Conservation (phyloP, 208 protist genomes). For the Angomonas desouzai region DNA sequence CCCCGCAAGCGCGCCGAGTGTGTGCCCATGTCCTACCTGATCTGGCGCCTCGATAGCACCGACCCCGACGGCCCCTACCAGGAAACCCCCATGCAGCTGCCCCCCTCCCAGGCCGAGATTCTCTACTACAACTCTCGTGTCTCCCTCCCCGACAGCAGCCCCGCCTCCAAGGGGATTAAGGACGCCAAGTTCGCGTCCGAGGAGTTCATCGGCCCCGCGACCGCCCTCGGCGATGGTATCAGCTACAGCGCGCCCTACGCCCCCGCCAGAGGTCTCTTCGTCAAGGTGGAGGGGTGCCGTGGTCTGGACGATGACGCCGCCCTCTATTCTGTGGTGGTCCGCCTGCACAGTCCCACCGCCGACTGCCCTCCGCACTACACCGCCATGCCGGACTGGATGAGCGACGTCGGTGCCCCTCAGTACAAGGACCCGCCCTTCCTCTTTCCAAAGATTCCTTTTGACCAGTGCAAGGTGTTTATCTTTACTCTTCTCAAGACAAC, state of each 20-base stretch:
- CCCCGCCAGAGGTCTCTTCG: constrained; percentile 47
- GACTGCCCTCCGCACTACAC: constrained; percentile 26
- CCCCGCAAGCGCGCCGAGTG: constrained; percentile 36
- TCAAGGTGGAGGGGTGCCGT: constrained; percentile 46
- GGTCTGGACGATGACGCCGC: constrained; percentile 42
- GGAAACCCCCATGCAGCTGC: constrained; percentile 46
- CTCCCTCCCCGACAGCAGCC: constrained; percentile 11
- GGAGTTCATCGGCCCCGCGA: constrained; percentile 28
- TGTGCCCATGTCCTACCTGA: constrained; percentile 44
- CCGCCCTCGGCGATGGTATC: constrained; percentile 29
- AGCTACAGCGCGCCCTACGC: constrained; percentile 43
- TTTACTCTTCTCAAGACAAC: constrained; percentile 60
- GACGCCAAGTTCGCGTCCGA: constrained; percentile 21
- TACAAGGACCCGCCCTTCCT: constrained; percentile 58
- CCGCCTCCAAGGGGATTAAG: constrained; percentile 13
- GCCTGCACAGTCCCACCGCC: constrained; percentile 22
- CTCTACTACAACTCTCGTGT: constrained; percentile 25
- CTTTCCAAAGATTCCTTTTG: constrained; percentile 24
- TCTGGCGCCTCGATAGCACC: constrained; percentile 45
- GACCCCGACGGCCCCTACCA: constrained; percentile 34
- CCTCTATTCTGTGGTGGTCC: constrained; percentile 38
- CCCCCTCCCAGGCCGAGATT: constrained; percentile 46
- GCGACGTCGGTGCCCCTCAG: constrained; percentile 44
- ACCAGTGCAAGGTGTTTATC: constrained; percentile 26
- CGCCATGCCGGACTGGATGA: constrained; percentile 48